phyloP scores from a whole-genome alignment of 2,329 filamentous ascomycete genomes.

The Juglanconis oblonga region DNA sequence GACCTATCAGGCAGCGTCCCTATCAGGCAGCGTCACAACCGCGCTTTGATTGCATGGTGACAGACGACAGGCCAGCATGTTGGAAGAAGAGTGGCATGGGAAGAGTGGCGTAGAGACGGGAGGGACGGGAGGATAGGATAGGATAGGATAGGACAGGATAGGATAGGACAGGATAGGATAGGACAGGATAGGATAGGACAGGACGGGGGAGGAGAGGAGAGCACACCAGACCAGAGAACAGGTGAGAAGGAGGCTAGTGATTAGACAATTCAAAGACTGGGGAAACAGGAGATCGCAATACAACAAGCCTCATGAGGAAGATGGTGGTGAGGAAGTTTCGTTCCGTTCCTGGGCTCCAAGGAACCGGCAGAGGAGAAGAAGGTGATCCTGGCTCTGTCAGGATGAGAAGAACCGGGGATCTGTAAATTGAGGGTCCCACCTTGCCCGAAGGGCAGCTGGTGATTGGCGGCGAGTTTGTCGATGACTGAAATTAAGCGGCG shows the following conservation, averaged over 20 bases:
- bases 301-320: background rate
- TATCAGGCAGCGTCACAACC: too few species aligned
- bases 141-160: too few species aligned
- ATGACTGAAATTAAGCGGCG: constrained; percentile 19
- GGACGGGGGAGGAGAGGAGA: too few species aligned
- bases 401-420: background rate
- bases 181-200: too few species aligned
- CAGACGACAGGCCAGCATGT: too few species aligned
- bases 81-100: too few species aligned
- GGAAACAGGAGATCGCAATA: background rate
- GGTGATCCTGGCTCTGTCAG: background rate
- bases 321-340: background rate
- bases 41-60: too few species aligned
- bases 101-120: too few species aligned
- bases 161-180: too few species aligned
- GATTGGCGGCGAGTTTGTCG: constrained; percentile 20
- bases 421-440: constrained; percentile 21
- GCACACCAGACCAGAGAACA: too few species aligned
- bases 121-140: too few species aligned
- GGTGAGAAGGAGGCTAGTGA: background rate
- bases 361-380: background rate
- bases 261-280: background rate
- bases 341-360: background rate
- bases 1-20: too few species aligned
- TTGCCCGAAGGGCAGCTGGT: constrained; percentile 1